Conservation (phyloP, 495 filamentous ascomycete species). For the Pseudomonodictys pantanalensis region DNA sequence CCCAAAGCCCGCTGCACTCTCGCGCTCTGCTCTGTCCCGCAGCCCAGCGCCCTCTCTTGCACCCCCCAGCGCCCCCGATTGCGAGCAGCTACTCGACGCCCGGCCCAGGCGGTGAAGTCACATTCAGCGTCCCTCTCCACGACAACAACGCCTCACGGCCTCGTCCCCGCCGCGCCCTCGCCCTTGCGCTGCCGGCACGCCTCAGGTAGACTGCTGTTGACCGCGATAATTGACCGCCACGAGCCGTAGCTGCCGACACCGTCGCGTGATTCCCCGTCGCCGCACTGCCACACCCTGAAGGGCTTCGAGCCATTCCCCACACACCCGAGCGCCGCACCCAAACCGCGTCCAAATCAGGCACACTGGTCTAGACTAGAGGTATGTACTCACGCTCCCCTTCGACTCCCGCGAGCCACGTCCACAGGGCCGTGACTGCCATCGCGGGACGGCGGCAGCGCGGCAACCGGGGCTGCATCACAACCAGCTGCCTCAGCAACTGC, state of each 20-base stretch:
- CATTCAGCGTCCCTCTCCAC: conserved; percentile 28
- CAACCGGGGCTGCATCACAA: conserved; percentile 16
- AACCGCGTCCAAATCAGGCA: not conserved
- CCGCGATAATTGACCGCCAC: conserved; percentile 18
- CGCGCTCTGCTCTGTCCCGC: conserved; percentile 15
- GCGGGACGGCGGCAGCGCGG: not conserved
- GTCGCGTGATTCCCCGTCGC: conserved; percentile 32
- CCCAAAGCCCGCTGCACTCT: conserved; percentile 1
- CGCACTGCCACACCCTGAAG: conserved; percentile 29
- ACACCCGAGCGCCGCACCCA: conserved; percentile 17
- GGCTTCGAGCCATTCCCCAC: conserved; percentile 33
- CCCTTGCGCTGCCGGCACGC: conserved; percentile 5
- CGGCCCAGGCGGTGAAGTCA: conserved; percentile 31
- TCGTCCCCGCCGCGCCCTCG: conserved; percentile 5
- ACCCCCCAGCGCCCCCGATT: conserved; percentile 4
- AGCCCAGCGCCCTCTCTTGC: conserved; percentile 2
- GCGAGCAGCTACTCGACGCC: conserved; percentile 1
- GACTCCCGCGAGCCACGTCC: not conserved
- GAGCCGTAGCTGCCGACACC: not conserved
- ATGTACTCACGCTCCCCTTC: conserved; percentile 2
- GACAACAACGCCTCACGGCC: conserved; percentile 31
- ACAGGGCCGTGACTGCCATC: conserved; percentile 2
- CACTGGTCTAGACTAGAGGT: conserved; percentile 19
- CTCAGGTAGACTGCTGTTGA: conserved; percentile 15
- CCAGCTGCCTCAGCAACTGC: conserved; percentile 2